These are phyloP conservation scores for Hortiboletus campestris DNA, from an alignment of 768 basidiomycete genomes.

Conservation along the genomic window DNA sequence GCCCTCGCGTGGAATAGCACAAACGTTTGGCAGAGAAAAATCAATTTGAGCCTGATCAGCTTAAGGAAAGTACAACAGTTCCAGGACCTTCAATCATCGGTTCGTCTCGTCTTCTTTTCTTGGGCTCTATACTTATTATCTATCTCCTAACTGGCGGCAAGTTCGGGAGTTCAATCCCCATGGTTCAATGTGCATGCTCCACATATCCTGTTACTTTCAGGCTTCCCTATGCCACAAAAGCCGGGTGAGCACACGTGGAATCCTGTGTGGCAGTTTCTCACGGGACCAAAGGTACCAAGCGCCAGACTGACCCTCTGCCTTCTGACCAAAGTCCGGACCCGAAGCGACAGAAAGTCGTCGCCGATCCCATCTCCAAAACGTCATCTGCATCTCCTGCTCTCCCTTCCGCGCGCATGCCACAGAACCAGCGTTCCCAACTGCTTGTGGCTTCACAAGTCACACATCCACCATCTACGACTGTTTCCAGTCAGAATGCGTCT, in stretches of 20 bases:
- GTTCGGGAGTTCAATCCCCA: slow-evolving; percentile 38
- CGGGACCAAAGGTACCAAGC: slow-evolving; percentile 37
- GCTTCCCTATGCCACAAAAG: slow-evolving; percentile 41
- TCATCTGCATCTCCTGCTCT: slow-evolving; percentile 21
- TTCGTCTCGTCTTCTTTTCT: slow-evolving; percentile 28
- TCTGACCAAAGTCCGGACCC: slow-evolving; percentile 43
- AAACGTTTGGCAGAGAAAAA: slow-evolving; percentile 47
- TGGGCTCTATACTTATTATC: not conserved
- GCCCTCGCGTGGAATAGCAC: not conserved
- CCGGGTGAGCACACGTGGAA: slow-evolving; percentile 24
- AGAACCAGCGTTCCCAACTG: slow-evolving; percentile 22
- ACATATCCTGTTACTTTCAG: slow-evolving; percentile 47
- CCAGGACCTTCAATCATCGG: slow-evolving; percentile 49
- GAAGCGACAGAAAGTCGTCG: slow-evolving; percentile 37
- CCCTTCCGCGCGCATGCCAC: slow-evolving; percentile 22
- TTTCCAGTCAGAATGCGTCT: slow-evolving; percentile 4
- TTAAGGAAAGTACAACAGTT: slow-evolving; percentile 47
- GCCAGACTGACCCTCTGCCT: slow-evolving; percentile 38
- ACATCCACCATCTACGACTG: slow-evolving; percentile 11
- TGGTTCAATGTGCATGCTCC: slow-evolving; percentile 56
- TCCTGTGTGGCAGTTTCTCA: slow-evolving; percentile 8
- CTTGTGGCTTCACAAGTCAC: slow-evolving; percentile 18
- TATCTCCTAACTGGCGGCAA: slow-evolving; percentile 31
- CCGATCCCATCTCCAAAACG: slow-evolving; percentile 18
- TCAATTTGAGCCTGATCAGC: slow-evolving; percentile 52